A percentile compares a stretch with the other conserved stretches of the same genome.
Conservation (phyloP, 257 asterid genomes). For the Primulina huaijiensis region DNA sequence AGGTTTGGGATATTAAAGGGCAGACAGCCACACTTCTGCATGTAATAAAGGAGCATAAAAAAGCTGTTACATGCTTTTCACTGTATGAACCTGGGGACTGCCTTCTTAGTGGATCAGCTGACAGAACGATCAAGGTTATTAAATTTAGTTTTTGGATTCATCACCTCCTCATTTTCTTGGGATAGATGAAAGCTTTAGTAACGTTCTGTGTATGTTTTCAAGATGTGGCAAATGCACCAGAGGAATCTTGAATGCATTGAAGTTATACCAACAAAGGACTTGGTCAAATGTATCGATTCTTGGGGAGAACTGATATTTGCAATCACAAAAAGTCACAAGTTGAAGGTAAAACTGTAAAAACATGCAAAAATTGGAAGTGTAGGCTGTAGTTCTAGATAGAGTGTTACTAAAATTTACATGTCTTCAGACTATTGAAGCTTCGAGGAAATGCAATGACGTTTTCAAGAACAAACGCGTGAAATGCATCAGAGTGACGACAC, state of each 20-base stretch:
- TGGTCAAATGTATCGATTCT: constrained; percentile 56
- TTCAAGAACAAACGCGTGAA: constrained; percentile 69
- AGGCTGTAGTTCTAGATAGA: not conserved
- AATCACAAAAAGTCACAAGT: constrained; percentile 53
- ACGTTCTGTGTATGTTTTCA: constrained; percentile 11
- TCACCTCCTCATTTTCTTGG: constrained; percentile 1
- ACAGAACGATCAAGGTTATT: constrained; percentile 74
- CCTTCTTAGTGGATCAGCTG: constrained; percentile 77
- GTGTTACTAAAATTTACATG: not conserved
- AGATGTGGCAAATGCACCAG: constrained; percentile 78
- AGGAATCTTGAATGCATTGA: constrained; percentile 64
- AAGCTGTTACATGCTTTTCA: constrained; percentile 75
- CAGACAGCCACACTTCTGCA: constrained; percentile 60
- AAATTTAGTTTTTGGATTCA: not conserved
- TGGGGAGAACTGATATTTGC: constrained; percentile 62
- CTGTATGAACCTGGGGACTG: constrained; percentile 70
- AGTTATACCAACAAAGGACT: constrained; percentile 63
- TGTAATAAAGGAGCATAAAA: constrained; percentile 61
- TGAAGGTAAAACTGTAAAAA: constrained; percentile 50
- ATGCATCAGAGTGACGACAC: constrained; percentile 40
- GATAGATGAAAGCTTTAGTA: constrained; percentile 4
- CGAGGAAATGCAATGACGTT: constrained; percentile 56
- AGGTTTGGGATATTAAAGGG: constrained; percentile 90
- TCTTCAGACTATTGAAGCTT: constrained; percentile 54
- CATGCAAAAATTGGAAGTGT: not conserved